Evolutionary conservation across 345 rosid genomes (phyloP), one percentile per base, ranked within the genome.

Genomic region (Microthlaspi erraticum): DNA sequence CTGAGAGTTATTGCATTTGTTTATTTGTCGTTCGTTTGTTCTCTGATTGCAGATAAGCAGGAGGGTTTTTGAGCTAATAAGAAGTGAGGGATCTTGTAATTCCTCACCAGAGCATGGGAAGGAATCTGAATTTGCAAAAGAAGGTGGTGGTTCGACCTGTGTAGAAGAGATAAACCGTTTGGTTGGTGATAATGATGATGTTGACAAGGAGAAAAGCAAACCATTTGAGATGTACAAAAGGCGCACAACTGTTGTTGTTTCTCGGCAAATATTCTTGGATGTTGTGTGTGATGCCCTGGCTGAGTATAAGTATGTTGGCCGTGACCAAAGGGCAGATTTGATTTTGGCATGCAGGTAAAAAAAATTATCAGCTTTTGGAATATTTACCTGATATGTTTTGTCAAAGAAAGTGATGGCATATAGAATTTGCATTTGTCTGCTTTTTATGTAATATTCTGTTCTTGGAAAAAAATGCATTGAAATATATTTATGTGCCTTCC

Each of bases 281-380:
- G 84, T 90, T 79, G 96, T 92, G 43, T 95, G 97, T 61, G 85
- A 77, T 78, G 82, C 94, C 33, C 80, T 92, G 59, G 81, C 91
- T 61, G 96, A 95, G 26, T 95, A 95, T 45, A 92, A 92, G 84
- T 95, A 95, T 52, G 89, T 95, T 79, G 97, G 98, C 37, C 91
- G 85, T 26, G 85, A 95, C 72, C 98, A 92, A 82, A 86, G 91
- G 85, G 99, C 97, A 18, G 99, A 95, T 81, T 76, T 95, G 83
- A 75, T 81, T 81, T 83, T 95, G 77, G 98, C 99, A 37, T 92
- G 98, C 98, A 92, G 99, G 99, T 95, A 80, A 60, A 7, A 34
- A 34, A 20, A 20, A 20, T 71, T 18, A 18, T 41, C 12, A 23
- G 60, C 61, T 49, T 75, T 36, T 45, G 64, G 44, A 42, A 49